phyloP scores from a whole-genome alignment of 2,329 filamentous ascomycete species.

The Sporothrix humicola region DNA sequence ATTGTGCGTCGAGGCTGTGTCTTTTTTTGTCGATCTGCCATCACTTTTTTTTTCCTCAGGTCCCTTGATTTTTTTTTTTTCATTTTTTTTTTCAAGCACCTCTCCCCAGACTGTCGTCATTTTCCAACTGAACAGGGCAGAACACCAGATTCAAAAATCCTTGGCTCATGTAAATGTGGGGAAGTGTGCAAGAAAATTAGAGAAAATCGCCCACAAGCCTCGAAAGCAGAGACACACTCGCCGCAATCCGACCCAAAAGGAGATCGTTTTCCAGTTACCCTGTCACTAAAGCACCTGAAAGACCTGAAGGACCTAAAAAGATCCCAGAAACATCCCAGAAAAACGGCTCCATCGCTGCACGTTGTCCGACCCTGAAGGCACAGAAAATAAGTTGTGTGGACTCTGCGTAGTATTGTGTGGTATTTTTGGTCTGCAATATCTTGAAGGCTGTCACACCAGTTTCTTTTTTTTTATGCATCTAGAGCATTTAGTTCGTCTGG shows the following conservation, averaged over 20 bases:
- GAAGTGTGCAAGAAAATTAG: background rate
- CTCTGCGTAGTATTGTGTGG: background rate
- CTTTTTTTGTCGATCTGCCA: background rate
- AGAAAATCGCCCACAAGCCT: background rate
- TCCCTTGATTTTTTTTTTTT: constrained; percentile 4
- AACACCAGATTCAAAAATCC: background rate
- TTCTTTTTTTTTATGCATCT: background rate
- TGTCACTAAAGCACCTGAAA: no score
- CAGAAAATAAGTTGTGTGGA: background rate
- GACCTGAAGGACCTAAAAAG: background rate
- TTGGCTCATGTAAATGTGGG: constrained; percentile 21
- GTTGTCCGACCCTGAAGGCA: background rate
- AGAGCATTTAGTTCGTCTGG: background rate
- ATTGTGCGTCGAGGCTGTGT: background rate
- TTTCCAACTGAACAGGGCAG: constrained; percentile 10
- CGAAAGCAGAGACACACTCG: no score
- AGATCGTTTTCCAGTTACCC: constrained; percentile 19
- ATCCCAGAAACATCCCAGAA: background rate
- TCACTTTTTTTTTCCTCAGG: background rate
- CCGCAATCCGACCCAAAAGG: background rate
- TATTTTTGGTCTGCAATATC: background rate
- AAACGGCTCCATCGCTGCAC: background rate
- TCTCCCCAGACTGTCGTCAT: constrained; percentile 19
- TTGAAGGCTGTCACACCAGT: constrained; percentile 6
- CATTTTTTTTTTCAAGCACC: background rate